Conservation (phyloP, 495 filamentous ascomycete genomes). For the Cercophora scortea region DNA sequence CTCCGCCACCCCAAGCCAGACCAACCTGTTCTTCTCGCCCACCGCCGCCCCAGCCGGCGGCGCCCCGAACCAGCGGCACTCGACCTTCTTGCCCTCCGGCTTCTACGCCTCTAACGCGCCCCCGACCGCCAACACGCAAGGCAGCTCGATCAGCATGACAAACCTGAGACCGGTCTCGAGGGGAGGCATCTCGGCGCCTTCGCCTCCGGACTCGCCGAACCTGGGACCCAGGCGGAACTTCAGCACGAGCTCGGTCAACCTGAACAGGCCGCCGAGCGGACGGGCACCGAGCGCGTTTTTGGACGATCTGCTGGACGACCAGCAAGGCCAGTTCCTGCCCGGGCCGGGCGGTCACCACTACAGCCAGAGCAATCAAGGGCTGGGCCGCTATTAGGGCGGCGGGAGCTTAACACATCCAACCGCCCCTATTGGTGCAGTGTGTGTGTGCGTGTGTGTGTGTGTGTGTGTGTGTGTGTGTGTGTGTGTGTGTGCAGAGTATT, state of each 20-base stretch:
- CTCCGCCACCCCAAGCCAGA: conserved; percentile 40
- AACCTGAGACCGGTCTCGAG: conserved; percentile 46
- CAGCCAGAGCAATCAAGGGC: not conserved
- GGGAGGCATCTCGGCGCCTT: conserved; percentile 44
- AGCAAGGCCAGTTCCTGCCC: not conserved
- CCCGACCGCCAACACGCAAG: not conserved
- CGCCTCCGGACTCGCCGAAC: conserved; percentile 62
- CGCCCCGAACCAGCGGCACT: conserved; percentile 45
- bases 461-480: too few species aligned
- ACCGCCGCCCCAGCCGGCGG: conserved; percentile 56
- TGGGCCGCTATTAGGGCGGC: too few species aligned
- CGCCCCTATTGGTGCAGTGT: too few species aligned
- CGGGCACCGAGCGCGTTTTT: conserved; percentile 87
- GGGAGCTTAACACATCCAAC: too few species aligned
- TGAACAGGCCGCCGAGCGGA: conserved; percentile 56
- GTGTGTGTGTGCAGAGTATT: too few species aligned
- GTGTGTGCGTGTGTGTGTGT: too few species aligned
- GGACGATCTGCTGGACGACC: conserved; percentile 78
- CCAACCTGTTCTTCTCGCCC: conserved; percentile 86
- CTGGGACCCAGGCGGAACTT: conserved; percentile 29
- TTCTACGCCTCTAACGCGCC: conserved; percentile 70
- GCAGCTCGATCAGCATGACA: conserved; percentile 45
- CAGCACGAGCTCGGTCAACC: conserved; percentile 63
- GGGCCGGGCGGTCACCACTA: conserved; percentile 5
- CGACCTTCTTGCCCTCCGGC: conserved; percentile 79